phyloP scores from a whole-genome alignment of 2,329 filamentous ascomycete genomes.

The Apiospora aurea region DNA sequence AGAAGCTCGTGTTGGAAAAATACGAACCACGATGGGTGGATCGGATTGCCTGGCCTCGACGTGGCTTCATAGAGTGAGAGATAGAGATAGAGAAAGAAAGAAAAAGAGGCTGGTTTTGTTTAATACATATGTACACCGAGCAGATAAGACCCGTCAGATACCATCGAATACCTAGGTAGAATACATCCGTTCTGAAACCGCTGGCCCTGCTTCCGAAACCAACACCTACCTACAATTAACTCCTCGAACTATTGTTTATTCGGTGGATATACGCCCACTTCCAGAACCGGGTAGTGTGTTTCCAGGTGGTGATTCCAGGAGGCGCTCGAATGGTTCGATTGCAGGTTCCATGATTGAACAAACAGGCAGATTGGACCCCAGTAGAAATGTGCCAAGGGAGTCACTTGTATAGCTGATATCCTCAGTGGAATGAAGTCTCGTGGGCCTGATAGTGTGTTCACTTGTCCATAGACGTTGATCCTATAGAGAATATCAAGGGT shows the following conservation, averaged over 20 bases:
- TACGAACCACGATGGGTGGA: constrained; percentile 7
- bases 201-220: not conserved
- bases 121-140: not conserved
- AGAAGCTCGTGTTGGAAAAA: constrained; percentile 11
- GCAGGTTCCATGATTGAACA: not conserved
- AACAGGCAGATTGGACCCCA: not conserved
- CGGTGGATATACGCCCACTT: not conserved
- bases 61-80: not conserved
- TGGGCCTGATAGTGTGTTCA: too few relatives aligned
- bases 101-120: not conserved
- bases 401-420: too few relatives aligned
- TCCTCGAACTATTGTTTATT: not conserved
- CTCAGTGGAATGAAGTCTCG: too few relatives aligned
- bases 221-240: not conserved
- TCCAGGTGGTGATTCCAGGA: not conserved
- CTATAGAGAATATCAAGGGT: not conserved
- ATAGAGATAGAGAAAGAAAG: not conserved
- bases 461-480: not conserved
- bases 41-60: not conserved
- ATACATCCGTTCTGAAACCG: not conserved
- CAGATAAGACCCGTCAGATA: not conserved
- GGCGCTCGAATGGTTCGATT: not conserved
- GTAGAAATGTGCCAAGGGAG: too few relatives aligned
- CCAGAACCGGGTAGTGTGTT: not conserved
- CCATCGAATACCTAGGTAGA: not conserved